Evolutionary conservation across 2,329 filamentous ascomycete genomes (phyloP).

Genomic region (Pseudocercospora musae): DNA sequence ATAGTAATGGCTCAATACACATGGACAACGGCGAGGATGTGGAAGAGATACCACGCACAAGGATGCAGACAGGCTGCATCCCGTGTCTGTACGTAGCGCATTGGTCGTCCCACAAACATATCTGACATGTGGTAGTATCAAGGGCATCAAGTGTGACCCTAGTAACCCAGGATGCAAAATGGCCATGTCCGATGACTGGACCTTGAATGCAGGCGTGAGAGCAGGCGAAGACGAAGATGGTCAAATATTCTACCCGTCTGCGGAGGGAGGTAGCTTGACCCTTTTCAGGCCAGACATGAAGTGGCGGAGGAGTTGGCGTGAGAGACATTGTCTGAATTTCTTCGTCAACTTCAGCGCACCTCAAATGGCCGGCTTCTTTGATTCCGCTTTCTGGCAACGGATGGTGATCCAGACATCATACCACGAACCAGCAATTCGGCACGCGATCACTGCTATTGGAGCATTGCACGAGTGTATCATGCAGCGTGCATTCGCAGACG

Average conservation of each 20-base stretch:
- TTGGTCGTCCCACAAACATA: neutral
- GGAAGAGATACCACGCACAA: constrained; percentile 20
- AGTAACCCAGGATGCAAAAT: constrained; percentile 28
- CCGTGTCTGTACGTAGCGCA: constrained; percentile 31
- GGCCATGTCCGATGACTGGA: constrained; percentile 32
- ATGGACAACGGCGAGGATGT: constrained; percentile 15
- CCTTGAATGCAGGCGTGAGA: constrained; percentile 23
- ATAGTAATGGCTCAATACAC: constrained; percentile 9
- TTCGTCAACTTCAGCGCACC: constrained; percentile 40
- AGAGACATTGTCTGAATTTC: constrained; percentile 34
- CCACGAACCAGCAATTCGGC: constrained; percentile 33
- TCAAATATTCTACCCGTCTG: constrained; percentile 6
- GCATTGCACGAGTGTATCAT: constrained; percentile 35
- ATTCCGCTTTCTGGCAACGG: constrained; percentile 33
- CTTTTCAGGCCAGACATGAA: constrained; percentile 28
- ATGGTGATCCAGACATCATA: constrained; percentile 35
- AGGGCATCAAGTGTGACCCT: constrained; percentile 30
- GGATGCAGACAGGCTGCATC: constrained; percentile 35
- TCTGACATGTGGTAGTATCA: constrained; percentile 23
- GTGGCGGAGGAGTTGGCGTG: constrained; percentile 34
- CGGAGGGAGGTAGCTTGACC: constrained; percentile 17
- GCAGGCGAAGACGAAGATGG: constrained; percentile 20
- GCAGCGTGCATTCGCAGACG: constrained; percentile 31
- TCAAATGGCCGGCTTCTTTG: constrained; percentile 36
- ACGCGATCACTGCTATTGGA: constrained; percentile 35